Evolutionary conservation across 352 stramenopile species (phyloP).

Genomic region (Phytopythium cucurbitacearum): DNA sequence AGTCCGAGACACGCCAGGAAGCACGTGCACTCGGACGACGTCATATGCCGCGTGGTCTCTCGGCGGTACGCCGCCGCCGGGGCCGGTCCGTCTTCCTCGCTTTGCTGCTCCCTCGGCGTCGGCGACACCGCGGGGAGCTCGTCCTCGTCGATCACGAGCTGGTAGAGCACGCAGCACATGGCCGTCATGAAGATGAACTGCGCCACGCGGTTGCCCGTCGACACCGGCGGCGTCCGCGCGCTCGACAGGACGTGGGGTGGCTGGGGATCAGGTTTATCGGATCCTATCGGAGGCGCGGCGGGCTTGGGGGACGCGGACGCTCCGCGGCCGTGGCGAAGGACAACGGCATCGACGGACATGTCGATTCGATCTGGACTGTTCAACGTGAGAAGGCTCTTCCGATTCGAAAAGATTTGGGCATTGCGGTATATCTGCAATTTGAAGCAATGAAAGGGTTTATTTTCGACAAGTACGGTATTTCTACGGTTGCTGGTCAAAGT

Average conservation of each 20-base stretch:
- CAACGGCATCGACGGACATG: too few species aligned
- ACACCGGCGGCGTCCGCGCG: slow-evolving; percentile 10
- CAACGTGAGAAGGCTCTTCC: too few species aligned
- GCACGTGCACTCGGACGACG: slow-evolving; percentile 52
- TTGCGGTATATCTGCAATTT: neutral
- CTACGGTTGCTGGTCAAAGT: neutral
- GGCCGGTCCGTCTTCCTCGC: neutral
- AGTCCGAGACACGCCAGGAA: slow-evolving; percentile 57
- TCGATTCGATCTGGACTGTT: too few species aligned
- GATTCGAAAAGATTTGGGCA: neutral
- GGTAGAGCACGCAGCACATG: slow-evolving; percentile 51
- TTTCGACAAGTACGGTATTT: neutral
- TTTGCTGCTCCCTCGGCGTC: neutral
- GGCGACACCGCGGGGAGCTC: slow-evolving; percentile 1
- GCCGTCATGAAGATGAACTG: slow-evolving; percentile 58
- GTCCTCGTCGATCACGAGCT: slow-evolving; percentile 16
- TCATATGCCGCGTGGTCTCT: slow-evolving; percentile 30
- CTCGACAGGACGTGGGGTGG: too few species aligned
- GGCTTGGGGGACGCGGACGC: too few species aligned
- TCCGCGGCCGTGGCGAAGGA: too few species aligned
- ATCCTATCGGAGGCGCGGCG: too few species aligned
- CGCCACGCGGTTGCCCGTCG: slow-evolving; percentile 44
- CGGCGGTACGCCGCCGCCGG: slow-evolving; percentile 12
- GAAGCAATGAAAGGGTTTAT: neutral
- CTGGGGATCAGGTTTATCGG: too few species aligned